Evolutionary conservation across 495 filamentous ascomycete species (phyloP).

Genomic region (Aspergillus carlsbadensis): DNA sequence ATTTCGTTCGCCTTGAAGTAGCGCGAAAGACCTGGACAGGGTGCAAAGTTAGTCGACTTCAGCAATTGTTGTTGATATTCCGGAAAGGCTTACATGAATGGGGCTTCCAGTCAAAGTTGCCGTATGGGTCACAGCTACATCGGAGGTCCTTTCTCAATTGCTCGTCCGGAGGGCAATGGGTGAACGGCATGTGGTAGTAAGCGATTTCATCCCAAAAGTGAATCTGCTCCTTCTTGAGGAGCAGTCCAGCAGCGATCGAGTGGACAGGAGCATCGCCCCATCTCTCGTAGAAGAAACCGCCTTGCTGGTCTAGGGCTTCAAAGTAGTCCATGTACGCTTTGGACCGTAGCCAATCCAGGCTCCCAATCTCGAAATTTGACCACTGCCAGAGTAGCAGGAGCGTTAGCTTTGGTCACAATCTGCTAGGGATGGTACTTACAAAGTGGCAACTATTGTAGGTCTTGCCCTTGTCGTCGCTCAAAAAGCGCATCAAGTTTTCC

Average conservation of each 20-base stretch:
- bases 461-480: constrained; percentile 86
- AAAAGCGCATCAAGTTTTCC: constrained; percentile 83
- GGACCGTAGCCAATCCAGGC: constrained; percentile 78
- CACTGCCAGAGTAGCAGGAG: constrained; percentile 53
- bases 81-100: constrained; percentile 73
- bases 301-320: constrained; percentile 72
- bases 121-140: constrained; percentile 90
- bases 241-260: constrained; percentile 85
- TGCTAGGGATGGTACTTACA: constrained; percentile 51
- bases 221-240: constrained; percentile 87
- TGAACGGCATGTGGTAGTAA: constrained; percentile 98
- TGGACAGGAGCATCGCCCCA: constrained; percentile 93
- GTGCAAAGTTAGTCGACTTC: constrained; percentile 4
- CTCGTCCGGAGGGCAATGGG: constrained; percentile 91
- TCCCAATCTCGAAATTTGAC: constrained; percentile 92
- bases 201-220: constrained; percentile 99
- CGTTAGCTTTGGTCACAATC: background rate
- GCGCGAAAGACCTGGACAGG: constrained; percentile 64
- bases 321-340: constrained; percentile 81
- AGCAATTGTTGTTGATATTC: background rate
- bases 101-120: constrained; percentile 99
- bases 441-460: constrained; percentile 97
- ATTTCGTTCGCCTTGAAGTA: constrained; percentile 81
- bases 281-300: constrained; percentile 91
- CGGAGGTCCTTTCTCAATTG: constrained; percentile 74